These are phyloP conservation scores for Centella asiatica DNA, from an alignment of 129 eudicot genomes.

Conservation along the genomic window DNA sequence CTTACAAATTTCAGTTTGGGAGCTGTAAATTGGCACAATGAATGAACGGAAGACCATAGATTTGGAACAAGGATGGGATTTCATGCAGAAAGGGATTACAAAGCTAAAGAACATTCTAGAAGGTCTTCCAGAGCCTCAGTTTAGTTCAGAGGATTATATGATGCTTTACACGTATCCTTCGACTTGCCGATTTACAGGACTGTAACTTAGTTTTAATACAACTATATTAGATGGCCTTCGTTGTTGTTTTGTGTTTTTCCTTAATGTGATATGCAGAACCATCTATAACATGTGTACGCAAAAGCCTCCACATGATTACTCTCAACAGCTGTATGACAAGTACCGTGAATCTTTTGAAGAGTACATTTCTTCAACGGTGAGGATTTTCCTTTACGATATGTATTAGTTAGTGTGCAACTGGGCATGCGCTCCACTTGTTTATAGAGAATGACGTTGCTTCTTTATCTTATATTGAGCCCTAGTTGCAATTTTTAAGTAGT, in stretches of 20 bases:
- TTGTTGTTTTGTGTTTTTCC: slow-evolving; percentile 3
- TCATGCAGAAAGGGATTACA: slow-evolving; percentile 82
- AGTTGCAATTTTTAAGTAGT: no score
- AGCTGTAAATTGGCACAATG: slow-evolving; percentile 29
- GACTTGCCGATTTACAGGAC: not conserved
- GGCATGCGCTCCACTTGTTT: no score
- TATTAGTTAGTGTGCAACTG: not conserved
- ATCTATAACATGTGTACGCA: slow-evolving; percentile 93
- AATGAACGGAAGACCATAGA: slow-evolving; percentile 72
- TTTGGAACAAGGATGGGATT: slow-evolving; percentile 92
- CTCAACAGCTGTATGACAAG: slow-evolving; percentile 81
- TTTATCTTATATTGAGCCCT: no score
- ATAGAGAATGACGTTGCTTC: no score
- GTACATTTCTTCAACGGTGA: slow-evolving; percentile 70
- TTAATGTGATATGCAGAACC: slow-evolving; percentile 42
- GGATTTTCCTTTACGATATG: not conserved
- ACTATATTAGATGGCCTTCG: not conserved
- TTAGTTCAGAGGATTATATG: slow-evolving; percentile 94
- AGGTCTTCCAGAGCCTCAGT: slow-evolving; percentile 90
- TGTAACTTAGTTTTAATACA: not conserved
- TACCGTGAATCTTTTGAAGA: slow-evolving; percentile 77
- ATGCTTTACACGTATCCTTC: slow-evolving; percentile 80
- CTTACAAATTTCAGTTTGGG: not conserved
- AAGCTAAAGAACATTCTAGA: slow-evolving; percentile 83
- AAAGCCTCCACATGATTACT: slow-evolving; percentile 90